Evolutionary conservation across 2,329 filamentous ascomycete species (phyloP).

Genomic region (Colletotrichum costaricense): DNA sequence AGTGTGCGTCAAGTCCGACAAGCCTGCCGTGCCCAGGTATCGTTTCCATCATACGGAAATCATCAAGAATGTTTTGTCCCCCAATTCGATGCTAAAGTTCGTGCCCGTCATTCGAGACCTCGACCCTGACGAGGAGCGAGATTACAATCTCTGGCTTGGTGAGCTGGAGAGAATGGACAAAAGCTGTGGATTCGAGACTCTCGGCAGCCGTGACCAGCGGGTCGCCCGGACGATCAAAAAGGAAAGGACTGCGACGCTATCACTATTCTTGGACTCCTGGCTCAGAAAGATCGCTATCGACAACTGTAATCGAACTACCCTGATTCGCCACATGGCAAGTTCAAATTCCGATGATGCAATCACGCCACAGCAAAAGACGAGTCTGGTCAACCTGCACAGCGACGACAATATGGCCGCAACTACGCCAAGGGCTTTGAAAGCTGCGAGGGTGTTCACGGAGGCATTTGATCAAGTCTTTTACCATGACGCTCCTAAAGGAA

Average conservation of each 20-base stretch:
- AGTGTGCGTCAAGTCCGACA: slow-evolving; percentile 60
- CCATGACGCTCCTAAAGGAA: slow-evolving; percentile 43
- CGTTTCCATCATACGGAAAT: slow-evolving; percentile 71
- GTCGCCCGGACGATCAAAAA: slow-evolving; percentile 59
- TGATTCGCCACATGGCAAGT: slow-evolving; percentile 65
- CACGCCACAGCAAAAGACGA: slow-evolving; percentile 66
- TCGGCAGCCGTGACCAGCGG: slow-evolving; percentile 62
- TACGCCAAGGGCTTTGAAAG: slow-evolving; percentile 52
- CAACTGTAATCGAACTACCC: slow-evolving; percentile 61
- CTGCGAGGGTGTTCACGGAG: slow-evolving; percentile 63
- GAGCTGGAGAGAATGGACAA: slow-evolving; percentile 68
- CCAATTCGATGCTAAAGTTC: slow-evolving; percentile 70
- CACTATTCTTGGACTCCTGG: slow-evolving; percentile 67
- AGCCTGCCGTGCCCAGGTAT: slow-evolving; percentile 66
- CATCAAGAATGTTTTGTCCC: slow-evolving; percentile 68
- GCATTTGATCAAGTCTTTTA: slow-evolving; percentile 69
- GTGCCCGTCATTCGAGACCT: slow-evolving; percentile 70
- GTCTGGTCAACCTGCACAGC: slow-evolving; percentile 60
- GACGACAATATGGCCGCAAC: slow-evolving; percentile 49
- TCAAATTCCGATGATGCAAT: slow-evolving; percentile 59
- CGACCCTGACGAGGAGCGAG: slow-evolving; percentile 65
- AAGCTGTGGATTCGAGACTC: slow-evolving; percentile 66
- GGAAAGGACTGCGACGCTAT: slow-evolving; percentile 63
- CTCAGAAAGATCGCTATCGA: slow-evolving; percentile 61
- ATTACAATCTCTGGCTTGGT: slow-evolving; percentile 67